Base-by-base conservation (phyloP, 306 rosid species). In the Quercus robur region DNA sequence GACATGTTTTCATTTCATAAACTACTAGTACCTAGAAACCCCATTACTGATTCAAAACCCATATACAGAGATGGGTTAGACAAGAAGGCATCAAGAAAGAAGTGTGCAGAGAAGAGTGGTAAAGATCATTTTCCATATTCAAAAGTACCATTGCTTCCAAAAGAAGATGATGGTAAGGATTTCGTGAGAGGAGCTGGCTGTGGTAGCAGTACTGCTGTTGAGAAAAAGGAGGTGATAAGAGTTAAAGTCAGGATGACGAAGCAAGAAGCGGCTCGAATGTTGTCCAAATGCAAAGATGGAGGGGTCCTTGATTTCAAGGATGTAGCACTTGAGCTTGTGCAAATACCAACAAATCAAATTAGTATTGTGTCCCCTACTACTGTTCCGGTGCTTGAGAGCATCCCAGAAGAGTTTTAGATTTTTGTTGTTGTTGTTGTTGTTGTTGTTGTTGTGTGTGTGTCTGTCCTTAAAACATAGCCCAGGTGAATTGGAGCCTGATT, bases 221-320 rank as follows among this genome's bases (percentile, higher is more conserved):
- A 79, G 35, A 74, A 75, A 51, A 72, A 74, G 18, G 78, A 21
- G 20, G 81, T 76, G 35, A 82, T 83, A 20, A 85, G 94, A 77
- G 89, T 91, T 52, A 91, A 88, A 79, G 85, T 91, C 2, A 86
- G 61, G 85, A 89, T 91, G 94, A 91, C 97, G 44, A 91, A 82
- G 83, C 76, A 88, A 78, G 92, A 91, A 84, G 97, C 94, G 0
- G 73, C 82, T 18, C 70, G 85, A 46, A 68, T 91, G 63, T 70
- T 91, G n/a, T 85, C 92, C 7, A 86, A 78, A 62, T 84, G 88
- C 86, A 91, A 85, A 66, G 80, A 84, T 68, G 93, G 93, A 75
- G 90, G 91, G 3, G 41, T 80, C 49, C 88, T 91, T 56, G 83
- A 83, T 1, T 88, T 89, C 82, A 81, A 78, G 14, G 93, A 91